Evolutionary conservation across 1,284 basidiomycete genomes (phyloP).

Genomic region (Leccinum pachyderme): DNA sequence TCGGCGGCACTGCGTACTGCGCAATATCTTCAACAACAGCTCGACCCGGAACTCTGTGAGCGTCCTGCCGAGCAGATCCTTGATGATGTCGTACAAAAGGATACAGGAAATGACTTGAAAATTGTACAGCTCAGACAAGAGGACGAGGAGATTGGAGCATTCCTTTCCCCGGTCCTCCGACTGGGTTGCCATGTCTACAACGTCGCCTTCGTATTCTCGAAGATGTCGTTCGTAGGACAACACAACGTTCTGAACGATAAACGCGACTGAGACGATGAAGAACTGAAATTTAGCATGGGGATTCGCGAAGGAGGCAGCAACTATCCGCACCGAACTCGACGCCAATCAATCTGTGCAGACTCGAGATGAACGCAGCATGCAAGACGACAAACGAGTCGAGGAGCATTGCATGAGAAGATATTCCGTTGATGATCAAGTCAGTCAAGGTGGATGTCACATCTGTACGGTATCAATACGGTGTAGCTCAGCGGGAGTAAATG

Average conservation of each 20-base stretch:
- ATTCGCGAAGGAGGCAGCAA: slow-evolving; percentile 1
- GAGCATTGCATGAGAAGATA: slow-evolving; percentile 79
- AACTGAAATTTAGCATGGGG: background rate
- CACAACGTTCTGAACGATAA: slow-evolving; percentile 73
- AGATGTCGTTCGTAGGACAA: slow-evolving; percentile 64
- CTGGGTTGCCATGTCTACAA: slow-evolving; percentile 13
- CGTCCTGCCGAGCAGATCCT: slow-evolving; percentile 65
- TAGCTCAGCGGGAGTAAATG: background rate
- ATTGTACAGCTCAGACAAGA: slow-evolving; percentile 94
- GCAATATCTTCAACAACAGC: slow-evolving; percentile 80
- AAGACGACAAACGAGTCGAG: slow-evolving; percentile 92
- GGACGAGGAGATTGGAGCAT: slow-evolving; percentile 82
- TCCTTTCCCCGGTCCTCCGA: slow-evolving; percentile 67
- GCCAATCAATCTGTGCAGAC: slow-evolving; percentile 83
- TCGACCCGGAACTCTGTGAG: slow-evolving; percentile 84
- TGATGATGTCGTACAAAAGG: slow-evolving; percentile 89
- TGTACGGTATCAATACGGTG: slow-evolving; percentile 26
- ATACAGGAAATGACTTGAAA: slow-evolving; percentile 89
- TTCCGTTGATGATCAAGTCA: slow-evolving; percentile 76
- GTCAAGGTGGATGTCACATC: slow-evolving; percentile 86
- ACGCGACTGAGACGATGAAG: slow-evolving; percentile 55
- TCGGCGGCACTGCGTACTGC: slow-evolving; percentile 49
- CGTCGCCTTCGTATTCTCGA: slow-evolving; percentile 26
- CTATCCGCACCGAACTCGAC: slow-evolving; percentile 78
- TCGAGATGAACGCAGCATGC: slow-evolving; percentile 85